These are phyloP conservation scores for Suillus americanus DNA, from an alignment of 768 basidiomycete species.

Conservation along the genomic window DNA sequence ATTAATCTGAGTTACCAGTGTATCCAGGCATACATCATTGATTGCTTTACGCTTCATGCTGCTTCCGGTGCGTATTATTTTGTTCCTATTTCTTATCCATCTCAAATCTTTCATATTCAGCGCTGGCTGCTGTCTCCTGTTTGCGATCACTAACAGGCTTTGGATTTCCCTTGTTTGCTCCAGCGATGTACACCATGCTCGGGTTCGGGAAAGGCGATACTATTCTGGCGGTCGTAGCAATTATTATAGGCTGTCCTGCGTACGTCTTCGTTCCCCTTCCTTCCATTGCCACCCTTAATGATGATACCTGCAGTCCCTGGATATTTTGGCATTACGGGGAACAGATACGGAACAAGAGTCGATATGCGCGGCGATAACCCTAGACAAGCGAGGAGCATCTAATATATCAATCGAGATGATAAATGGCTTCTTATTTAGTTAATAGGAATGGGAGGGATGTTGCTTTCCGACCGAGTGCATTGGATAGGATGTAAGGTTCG, in stretches of 20 bases:
- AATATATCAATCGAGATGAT: too few species aligned
- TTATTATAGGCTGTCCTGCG: constrained; percentile 61
- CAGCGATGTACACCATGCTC: constrained; percentile 61
- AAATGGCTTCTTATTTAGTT: too few species aligned
- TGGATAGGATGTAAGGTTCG: too few species aligned
- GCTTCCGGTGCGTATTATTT: constrained; percentile 53
- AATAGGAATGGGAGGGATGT: too few species aligned
- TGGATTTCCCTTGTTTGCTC: constrained; percentile 76
- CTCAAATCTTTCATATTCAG: constrained; percentile 29
- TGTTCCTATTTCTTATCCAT: background rate
- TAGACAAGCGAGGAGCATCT: background rate
- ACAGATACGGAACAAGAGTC: constrained; percentile 49
- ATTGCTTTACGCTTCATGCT: constrained; percentile 64
- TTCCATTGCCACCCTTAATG: background rate
- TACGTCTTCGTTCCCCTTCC: constrained; percentile 11
- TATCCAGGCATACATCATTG: constrained; percentile 69
- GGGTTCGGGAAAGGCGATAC: constrained; percentile 74
- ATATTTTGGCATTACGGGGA: constrained; percentile 45
- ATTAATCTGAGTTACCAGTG: constrained; percentile 60
- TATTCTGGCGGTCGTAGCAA: constrained; percentile 56
- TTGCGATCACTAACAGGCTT: constrained; percentile 70
- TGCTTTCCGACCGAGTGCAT: too few species aligned
- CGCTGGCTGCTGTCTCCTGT: constrained; percentile 63
- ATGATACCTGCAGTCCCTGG: constrained; percentile 35
- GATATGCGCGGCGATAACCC: constrained; percentile 29